These are phyloP conservation scores for Ogataea degrootiae DNA, from an alignment of 805 yeast species.

Conservation along the genomic window DNA sequence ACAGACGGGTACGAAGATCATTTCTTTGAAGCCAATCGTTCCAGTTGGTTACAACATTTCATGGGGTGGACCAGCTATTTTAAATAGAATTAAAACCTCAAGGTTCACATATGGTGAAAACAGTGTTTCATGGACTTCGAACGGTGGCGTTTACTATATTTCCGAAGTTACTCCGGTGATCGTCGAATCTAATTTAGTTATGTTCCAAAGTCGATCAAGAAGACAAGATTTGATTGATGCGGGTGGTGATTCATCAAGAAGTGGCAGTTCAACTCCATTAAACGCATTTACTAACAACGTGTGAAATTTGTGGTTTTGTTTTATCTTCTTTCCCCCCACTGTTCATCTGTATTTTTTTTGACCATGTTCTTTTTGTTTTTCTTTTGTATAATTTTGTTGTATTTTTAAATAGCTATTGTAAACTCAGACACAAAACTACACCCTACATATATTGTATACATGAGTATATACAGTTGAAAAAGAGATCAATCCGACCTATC, in stretches of 20 bases:
- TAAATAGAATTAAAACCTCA: slow-evolving; percentile 62
- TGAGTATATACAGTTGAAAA: no score
- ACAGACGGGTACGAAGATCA: slow-evolving; percentile 70
- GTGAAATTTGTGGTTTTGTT: slow-evolving; percentile 1
- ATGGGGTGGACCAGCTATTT: slow-evolving; percentile 48
- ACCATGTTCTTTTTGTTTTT: neutral
- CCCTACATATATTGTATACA: no score
- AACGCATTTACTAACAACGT: slow-evolving; percentile 32
- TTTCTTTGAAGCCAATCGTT: slow-evolving; percentile 74
- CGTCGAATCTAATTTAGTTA: slow-evolving; percentile 30
- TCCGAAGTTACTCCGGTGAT: slow-evolving; percentile 51
- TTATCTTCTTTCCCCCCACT: neutral
- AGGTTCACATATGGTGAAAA: slow-evolving; percentile 59
- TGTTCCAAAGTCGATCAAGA: slow-evolving; percentile 22
- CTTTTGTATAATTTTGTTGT: no score
- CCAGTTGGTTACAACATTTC: slow-evolving; percentile 68
- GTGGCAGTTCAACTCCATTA: slow-evolving; percentile 23
- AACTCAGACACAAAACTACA: no score
- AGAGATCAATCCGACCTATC: no score
- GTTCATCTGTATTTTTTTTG: no score
- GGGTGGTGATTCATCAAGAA: slow-evolving; percentile 13
- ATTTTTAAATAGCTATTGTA: no score
- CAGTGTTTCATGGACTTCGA: slow-evolving; percentile 88
- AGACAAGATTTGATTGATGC: slow-evolving; percentile 8
- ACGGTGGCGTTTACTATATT: slow-evolving; percentile 73